Percentiles rank a stretch among this genome's conserved stretches.
Evolutionary conservation across 768 basidiomycete species (phyloP).

Genomic region (Pisolithus microcarpus): DNA sequence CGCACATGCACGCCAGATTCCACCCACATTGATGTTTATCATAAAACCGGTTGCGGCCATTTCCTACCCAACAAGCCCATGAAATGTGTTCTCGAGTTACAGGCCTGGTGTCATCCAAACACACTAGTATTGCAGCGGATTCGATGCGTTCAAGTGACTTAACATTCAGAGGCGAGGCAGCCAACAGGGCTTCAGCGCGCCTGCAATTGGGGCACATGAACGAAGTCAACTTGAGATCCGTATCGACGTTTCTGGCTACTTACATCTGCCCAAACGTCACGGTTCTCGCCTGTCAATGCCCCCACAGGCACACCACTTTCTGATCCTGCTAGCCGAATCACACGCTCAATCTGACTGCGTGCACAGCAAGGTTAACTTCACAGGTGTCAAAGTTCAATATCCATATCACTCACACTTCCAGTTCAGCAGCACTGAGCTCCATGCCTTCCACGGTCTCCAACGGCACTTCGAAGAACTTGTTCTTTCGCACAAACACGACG

Average conservation of each 20-base stretch:
- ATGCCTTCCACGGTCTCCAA: constrained; percentile 55
- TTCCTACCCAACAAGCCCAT: constrained; percentile 81
- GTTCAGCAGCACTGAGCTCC: constrained; percentile 70
- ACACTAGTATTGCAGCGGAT: constrained; percentile 81
- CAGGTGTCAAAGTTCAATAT: neutral
- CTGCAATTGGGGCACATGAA: constrained; percentile 20
- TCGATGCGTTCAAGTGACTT: constrained; percentile 72
- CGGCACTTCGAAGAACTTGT: constrained; percentile 81
- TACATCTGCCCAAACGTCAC: constrained; percentile 86
- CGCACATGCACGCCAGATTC: neutral
- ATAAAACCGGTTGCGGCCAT: constrained; percentile 87
- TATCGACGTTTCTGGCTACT: constrained; percentile 35
- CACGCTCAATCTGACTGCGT: constrained; percentile 55
- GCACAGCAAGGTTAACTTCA: constrained; percentile 3
- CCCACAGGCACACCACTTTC: constrained; percentile 54
- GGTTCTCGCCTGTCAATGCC: constrained; percentile 79
- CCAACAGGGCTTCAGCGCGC: constrained; percentile 56
- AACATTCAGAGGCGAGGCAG: constrained; percentile 59
- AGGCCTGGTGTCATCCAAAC: constrained; percentile 78
- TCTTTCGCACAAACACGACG: constrained; percentile 85
- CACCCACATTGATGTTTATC: constrained; percentile 91
- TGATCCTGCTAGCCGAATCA: constrained; percentile 57
- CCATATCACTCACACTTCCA: constrained; percentile 53
- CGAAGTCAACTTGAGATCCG: neutral
- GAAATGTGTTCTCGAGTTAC: constrained; percentile 76